phyloP scores from a whole-genome alignment of 768 basidiomycete species.

The Suillus sp. region DNA sequence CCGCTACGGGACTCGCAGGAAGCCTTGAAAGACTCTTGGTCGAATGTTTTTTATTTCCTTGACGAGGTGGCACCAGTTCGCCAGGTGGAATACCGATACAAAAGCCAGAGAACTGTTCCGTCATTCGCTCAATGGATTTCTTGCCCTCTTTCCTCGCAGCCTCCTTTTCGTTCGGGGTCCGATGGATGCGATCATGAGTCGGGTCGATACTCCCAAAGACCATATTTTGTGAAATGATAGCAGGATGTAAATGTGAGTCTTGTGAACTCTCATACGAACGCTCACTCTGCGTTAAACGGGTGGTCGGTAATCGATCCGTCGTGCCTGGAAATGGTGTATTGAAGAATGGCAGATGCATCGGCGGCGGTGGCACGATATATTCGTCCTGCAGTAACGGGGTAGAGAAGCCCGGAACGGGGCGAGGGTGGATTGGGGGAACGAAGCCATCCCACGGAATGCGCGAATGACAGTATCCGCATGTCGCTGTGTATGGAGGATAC shows the following conservation, averaged over 20 bases:
- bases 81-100: conserved; percentile 48
- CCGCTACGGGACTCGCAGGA: not conserved
- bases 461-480: conserved; percentile 38
- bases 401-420: conserved; percentile 6
- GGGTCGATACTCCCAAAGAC: conserved; percentile 55
- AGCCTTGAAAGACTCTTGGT: conserved; percentile 21
- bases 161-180: conserved; percentile 9
- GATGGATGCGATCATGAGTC: conserved; percentile 8
- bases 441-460: conserved; percentile 41
- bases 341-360: not conserved
- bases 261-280: not conserved
- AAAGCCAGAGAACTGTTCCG: conserved; percentile 40
- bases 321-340: not conserved
- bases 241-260: not conserved
- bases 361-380: conserved; percentile 1
- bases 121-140: conserved; percentile 20
- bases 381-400: conserved; percentile 11
- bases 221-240: conserved; percentile 33
- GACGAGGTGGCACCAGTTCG: conserved; percentile 33
- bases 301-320: not conserved
- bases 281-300: not conserved
- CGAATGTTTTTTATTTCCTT: conserved; percentile 30
- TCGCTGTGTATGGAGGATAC: conserved; percentile 35
- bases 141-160: conserved; percentile 15
- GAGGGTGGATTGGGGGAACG: conserved; percentile 1